A percentile compares a stretch with the other conserved stretches of the same genome.
Evolutionary conservation across 129 eudicot species (phyloP).

Genomic region (Ambrosia trifida): DNA sequence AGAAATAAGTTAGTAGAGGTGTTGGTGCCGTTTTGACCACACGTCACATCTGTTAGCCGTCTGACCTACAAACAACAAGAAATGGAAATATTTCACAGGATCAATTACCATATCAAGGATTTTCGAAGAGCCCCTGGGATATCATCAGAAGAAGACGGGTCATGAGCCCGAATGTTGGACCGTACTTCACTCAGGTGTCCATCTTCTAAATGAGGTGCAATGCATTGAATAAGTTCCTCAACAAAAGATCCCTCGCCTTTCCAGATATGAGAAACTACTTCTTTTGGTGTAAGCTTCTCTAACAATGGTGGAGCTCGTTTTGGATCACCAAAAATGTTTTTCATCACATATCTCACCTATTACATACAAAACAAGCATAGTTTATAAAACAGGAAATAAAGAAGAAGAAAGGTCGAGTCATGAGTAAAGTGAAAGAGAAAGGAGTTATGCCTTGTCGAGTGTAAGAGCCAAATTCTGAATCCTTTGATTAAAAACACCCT

Average conservation of each 20-base stretch:
- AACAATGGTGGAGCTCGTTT: slow-evolving; percentile 92
- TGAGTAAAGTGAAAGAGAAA: neutral
- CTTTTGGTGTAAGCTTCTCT: slow-evolving; percentile 76
- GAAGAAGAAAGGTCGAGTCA: neutral
- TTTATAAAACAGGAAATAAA: neutral
- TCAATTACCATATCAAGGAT: slow-evolving; percentile 70
- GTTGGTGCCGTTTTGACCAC: neutral
- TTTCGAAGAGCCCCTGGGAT: slow-evolving; percentile 57
- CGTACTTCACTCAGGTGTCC: slow-evolving; percentile 51
- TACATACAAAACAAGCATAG: slow-evolving; percentile 11
- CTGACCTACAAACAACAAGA: neutral
- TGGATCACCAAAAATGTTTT: slow-evolving; percentile 85
- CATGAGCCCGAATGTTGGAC: slow-evolving; percentile 68
- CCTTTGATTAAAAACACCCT: slow-evolving; percentile 95
- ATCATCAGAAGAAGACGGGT: slow-evolving; percentile 76
- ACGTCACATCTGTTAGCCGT: neutral
- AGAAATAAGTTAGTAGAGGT: neutral
- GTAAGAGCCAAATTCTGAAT: slow-evolving; percentile 99
- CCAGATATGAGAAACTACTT: slow-evolving; percentile 74
- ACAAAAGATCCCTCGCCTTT: slow-evolving; percentile 92
- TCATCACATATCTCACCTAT: slow-evolving; percentile 93
- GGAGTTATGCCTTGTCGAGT: slow-evolving; percentile 69
- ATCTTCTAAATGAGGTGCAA: slow-evolving; percentile 84
- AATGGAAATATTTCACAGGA: neutral
- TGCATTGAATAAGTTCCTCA: slow-evolving; percentile 71